Evolutionary conservation across 169 alveolate genomes (phyloP), one percentile per base, ranked within the genome.

Genomic region (Eimeria sp.): DNA sequence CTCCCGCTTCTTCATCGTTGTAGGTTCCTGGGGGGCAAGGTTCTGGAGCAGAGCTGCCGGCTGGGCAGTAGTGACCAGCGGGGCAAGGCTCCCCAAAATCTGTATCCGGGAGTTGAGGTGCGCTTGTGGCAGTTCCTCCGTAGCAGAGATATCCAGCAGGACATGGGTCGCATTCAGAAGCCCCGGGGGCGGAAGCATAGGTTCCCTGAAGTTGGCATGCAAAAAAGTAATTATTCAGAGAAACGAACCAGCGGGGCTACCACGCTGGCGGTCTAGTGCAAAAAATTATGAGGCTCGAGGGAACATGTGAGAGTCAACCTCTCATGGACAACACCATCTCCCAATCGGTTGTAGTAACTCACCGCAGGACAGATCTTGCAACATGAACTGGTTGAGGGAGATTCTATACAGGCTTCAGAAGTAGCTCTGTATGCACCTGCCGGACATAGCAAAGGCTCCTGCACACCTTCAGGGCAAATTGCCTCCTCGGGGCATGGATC

Each of bases 21-120:
- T 89, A 97, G 62, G 96, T 91, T 25, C 98, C 98, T 4, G 88
- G 91, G 54, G 95, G 96, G 90, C 95, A 95, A 18, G 95, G 95
- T 52, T 62, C 13, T 30, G 97, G 68, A 20, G 58, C 96, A 40
- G 62, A 74, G 52, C 85, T 80, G 58, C 96, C 96, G 11, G 58
- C 52, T 52, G 97, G 96, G 74, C 96, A 90, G 89, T 33, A 95
- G 95, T 96, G 77, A 3, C 96, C 95, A 54, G 94, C 60, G 43
- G 97, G 95, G 89, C 97, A 95, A 37, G 96, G 95, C 95, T 95
- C 91, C 40, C 97, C 96, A 16, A 77, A 66, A 8, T 93, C 96
- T 1, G 25, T 56, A 40, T 58, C 77, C 27, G 88, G 88, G 11
- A 87, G 90, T 64, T 76, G 89, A 20, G 77, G 96, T 85, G 82